phyloP scores from a whole-genome alignment of 148 eudicot species.

The Arbutus unedo region DNA sequence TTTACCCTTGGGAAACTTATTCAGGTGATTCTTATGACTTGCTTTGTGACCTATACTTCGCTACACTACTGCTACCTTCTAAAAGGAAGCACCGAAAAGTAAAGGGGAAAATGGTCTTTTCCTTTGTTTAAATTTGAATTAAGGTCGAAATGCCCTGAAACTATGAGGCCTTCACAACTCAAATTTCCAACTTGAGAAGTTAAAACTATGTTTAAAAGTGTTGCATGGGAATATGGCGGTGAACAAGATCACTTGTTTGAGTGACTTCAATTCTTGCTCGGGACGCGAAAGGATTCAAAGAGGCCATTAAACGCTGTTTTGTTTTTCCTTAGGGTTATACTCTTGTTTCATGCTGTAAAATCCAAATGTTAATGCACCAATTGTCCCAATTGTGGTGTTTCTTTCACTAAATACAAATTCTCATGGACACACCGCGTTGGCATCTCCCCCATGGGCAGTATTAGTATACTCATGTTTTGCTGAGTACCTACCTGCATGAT shows the following conservation, averaged over 20 bases:
- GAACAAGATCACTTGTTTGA: slow-evolving; percentile 1
- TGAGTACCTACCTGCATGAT: too few relatives aligned
- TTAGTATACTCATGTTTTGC: too few relatives aligned
- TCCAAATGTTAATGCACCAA: too few relatives aligned
- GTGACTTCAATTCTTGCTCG: not conserved
- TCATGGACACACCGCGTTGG: too few relatives aligned
- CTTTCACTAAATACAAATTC: too few relatives aligned
- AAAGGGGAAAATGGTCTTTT: not conserved
- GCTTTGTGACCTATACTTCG: not conserved
- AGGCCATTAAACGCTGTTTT: too few relatives aligned
- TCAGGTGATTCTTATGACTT: slow-evolving; percentile 30
- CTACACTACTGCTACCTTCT: not conserved
- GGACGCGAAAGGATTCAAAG: too few relatives aligned
- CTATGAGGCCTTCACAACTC: not conserved
- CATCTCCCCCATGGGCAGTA: too few relatives aligned
- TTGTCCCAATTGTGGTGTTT: too few relatives aligned
- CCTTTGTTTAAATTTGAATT: not conserved
- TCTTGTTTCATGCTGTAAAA: too few relatives aligned
- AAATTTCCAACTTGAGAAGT: not conserved
- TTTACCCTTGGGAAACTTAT: slow-evolving; percentile 81
- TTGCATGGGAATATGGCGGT: not conserved
- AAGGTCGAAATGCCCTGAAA: not conserved
- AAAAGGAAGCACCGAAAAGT: not conserved
- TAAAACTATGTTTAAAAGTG: not conserved
- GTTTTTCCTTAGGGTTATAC: too few relatives aligned